Percentiles rank a stretch among this genome's conserved stretches.
These are phyloP conservation scores for Pseudoscleropodium purum DNA, from an alignment of 225 moss, liverwort and hornwort species.

Conservation along the genomic window DNA sequence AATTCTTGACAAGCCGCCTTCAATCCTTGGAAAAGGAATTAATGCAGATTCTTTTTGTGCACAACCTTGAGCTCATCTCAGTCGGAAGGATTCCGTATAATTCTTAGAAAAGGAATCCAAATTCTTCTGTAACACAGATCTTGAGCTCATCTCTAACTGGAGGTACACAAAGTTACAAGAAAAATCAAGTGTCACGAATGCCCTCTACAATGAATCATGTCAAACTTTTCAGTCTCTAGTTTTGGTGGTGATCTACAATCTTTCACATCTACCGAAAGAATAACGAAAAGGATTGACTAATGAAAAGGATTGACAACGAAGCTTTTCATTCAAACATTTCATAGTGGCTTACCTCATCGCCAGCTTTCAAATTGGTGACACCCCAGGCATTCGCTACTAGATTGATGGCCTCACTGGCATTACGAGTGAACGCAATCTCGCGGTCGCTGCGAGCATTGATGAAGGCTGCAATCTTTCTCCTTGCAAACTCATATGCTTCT, in stretches of 20 bases:
- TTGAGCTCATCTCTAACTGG: background rate
- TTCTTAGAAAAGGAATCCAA: background rate
- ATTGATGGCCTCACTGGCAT: slow-evolving; percentile 85
- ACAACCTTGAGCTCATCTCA: background rate
- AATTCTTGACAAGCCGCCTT: background rate
- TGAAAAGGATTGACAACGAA: background rate
- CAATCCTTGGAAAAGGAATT: background rate
- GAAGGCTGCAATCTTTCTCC: slow-evolving; percentile 63
- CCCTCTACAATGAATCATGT: background rate
- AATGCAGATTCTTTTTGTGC: background rate
- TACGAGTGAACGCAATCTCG: slow-evolving; percentile 72
- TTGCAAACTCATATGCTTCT: slow-evolving; percentile 68
- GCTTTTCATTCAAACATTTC: background rate
- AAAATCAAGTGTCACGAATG: background rate
- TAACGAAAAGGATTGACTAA: background rate
- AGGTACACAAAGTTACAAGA: background rate
- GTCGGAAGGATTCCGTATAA: background rate
- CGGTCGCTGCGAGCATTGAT: slow-evolving; percentile 63
- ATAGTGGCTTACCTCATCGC: slow-evolving; percentile 55
- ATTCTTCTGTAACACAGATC: background rate
- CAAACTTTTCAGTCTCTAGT: background rate
- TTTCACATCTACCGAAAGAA: background rate
- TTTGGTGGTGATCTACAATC: background rate
- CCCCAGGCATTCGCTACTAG: slow-evolving; percentile 81
- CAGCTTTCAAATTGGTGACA: slow-evolving; percentile 48